A percentile compares a stretch with the other conserved stretches of the same genome.
These are phyloP conservation scores for Monosporozyma servazzii DNA, from an alignment of 805 yeast species.

Conservation along the genomic window DNA sequence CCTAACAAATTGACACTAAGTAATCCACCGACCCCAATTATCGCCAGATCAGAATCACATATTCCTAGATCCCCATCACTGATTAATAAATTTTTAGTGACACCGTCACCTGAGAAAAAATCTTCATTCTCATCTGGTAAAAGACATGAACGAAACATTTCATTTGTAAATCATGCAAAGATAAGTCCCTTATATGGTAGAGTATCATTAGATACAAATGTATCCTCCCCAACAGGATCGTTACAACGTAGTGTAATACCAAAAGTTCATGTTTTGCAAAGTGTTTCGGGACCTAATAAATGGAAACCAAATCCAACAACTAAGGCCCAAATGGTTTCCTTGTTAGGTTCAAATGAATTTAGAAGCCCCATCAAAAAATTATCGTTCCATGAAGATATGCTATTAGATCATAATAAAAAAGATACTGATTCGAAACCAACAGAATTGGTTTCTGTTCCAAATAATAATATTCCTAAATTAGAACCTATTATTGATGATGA, in stretches of 20 bases:
- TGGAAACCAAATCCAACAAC: conserved; percentile 5
- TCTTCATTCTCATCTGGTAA: not conserved
- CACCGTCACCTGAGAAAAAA: conserved; percentile 3
- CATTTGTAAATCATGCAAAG: not conserved
- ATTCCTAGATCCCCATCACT: conserved; percentile 15
- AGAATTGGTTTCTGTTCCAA: not conserved
- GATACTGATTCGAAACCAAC: not conserved
- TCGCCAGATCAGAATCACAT: conserved; percentile 1
- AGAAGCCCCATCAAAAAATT: conserved; percentile 1
- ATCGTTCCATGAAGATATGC: conserved; percentile 1
- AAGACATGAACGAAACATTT: not conserved
- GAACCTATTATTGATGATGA: not conserved
- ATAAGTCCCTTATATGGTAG: not conserved
- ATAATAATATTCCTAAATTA: not conserved
- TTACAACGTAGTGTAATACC: conserved; percentile 1
- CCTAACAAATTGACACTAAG: conserved; percentile 7
- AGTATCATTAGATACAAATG: not conserved
- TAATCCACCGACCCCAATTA: not conserved
- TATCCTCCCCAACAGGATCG: conserved; percentile 6
- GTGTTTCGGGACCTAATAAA: conserved; percentile 5
- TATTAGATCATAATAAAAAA: not conserved
- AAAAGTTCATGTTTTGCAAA: conserved; percentile 6
- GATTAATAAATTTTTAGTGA: conserved; percentile 12
- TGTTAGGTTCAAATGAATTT: conserved; percentile 2
- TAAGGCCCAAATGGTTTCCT: not conserved